Evolutionary conservation across 129 eudicot genomes (phyloP), one percentile per base, ranked within the genome.

Genomic region (Sambucus nigra): DNA sequence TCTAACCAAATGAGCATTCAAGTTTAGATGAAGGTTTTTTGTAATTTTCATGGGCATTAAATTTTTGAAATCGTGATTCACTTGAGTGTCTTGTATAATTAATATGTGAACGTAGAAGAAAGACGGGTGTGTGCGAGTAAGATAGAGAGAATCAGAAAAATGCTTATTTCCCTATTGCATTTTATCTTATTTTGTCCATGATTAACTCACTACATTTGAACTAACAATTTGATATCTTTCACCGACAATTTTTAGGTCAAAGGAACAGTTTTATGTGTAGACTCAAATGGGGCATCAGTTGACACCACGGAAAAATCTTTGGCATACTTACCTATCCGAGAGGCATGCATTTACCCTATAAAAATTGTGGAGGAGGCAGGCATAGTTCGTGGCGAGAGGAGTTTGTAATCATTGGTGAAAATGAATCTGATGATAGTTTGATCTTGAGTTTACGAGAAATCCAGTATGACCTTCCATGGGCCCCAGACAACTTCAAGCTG

Each of bases 381-480:
- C 61, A 76, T 89, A 33, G 69, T 81, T 63, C 79, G 88, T 13
- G 98, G 98, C 57, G 65, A 2, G 88, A 84, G 21, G 98, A 89
- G 51, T 85, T 85, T 61, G 67, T 76, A 12, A 76, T 89, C 35
- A 73, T 84, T 29, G 95, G 85, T 49, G 93, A 81, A 63, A 79
- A 81, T 66, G 81, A 72, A 24, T 53, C 73, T 6, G 95, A 85
- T 61, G 95, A 85, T 55, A 84, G 94, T 47, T 79, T 81, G 47
- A 62, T 85, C 42, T 69, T 89, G 77, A 89, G 98, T 69, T 57
- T 74, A 44, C 80, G 94, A 35, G 60, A 76, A 33, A 63, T 67
- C 51, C 98, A 89, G 58, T 81, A 79, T 65, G 94, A 82, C 63
- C 75, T 89, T 29, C 95, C 98, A 1, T 89, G 98, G 98, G 98